These are phyloP conservation scores for Hygrocybe coccinea DNA, from an alignment of 768 basidiomycete species.

Conservation along the genomic window DNA sequence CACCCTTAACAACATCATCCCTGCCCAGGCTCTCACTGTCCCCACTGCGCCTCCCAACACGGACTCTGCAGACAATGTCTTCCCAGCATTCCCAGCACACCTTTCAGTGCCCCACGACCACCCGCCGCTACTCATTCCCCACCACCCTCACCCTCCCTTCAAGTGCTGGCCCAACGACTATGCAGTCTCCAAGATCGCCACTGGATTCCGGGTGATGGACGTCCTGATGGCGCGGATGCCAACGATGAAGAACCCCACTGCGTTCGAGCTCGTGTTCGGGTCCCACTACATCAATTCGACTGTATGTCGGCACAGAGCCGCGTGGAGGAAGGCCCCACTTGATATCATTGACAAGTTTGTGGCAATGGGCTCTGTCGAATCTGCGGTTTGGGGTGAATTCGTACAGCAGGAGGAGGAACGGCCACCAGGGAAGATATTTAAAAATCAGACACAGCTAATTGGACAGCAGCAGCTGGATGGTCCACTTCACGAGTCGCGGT, in stretches of 20 bases:
- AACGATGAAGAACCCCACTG: slow-evolving; percentile 54
- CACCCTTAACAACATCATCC: neutral
- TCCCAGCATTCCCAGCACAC: slow-evolving; percentile 20
- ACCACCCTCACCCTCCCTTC: slow-evolving; percentile 57
- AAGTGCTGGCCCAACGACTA: slow-evolving; percentile 79
- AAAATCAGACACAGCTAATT: neutral
- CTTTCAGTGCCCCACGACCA: slow-evolving; percentile 25
- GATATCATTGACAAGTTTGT: slow-evolving; percentile 48
- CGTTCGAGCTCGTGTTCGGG: slow-evolving; percentile 68
- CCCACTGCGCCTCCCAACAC: neutral
- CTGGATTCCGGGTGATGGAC: slow-evolving; percentile 42
- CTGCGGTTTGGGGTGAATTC: slow-evolving; percentile 67
- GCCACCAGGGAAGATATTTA: slow-evolving; percentile 25
- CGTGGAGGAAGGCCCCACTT: slow-evolving; percentile 56
- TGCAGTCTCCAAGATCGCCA: slow-evolving; percentile 59
- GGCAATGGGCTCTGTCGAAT: slow-evolving; percentile 49
- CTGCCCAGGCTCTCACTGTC: slow-evolving; percentile 4
- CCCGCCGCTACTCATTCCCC: slow-evolving; percentile 33
- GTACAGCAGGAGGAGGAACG: slow-evolving; percentile 57
- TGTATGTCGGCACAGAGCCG: slow-evolving; percentile 64
- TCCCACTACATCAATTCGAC: slow-evolving; percentile 71
- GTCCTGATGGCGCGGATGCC: slow-evolving; percentile 26
- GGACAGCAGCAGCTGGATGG: neutral
- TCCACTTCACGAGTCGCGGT: neutral
- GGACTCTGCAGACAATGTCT: neutral